phyloP scores from a whole-genome alignment of 2,329 filamentous ascomycete species.

The Ascochyta koolunga region DNA sequence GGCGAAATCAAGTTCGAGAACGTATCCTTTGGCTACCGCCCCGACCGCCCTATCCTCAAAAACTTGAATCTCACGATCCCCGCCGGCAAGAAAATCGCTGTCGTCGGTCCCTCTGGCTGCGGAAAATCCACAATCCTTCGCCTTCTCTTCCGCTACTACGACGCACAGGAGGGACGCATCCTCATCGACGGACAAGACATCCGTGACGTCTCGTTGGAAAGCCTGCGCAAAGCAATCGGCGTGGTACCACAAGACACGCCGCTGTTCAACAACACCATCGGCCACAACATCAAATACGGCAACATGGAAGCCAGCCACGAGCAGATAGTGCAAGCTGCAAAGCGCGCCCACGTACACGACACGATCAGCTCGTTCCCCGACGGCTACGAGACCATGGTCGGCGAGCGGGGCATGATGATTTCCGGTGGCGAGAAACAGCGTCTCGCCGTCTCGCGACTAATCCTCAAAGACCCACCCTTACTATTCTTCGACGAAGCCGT shows the following conservation, averaged over 20 bases:
- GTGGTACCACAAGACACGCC: slow-evolving; percentile 98
- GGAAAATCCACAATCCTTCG: slow-evolving; percentile 94
- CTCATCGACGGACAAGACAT: slow-evolving; percentile 93
- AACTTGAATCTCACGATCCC: slow-evolving; percentile 88
- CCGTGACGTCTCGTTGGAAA: slow-evolving; percentile 79
- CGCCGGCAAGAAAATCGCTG: slow-evolving; percentile 92
- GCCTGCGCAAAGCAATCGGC: slow-evolving; percentile 82
- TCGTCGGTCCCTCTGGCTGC: slow-evolving; percentile 94
- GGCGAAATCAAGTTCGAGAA: slow-evolving; percentile 95
- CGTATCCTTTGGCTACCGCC: slow-evolving; percentile 90
- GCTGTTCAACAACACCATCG: slow-evolving; percentile 94
- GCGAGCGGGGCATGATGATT: slow-evolving; percentile 95
- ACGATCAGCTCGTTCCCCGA: slow-evolving; percentile 74
- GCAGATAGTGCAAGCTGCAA: slow-evolving; percentile 76
- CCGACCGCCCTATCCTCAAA: slow-evolving; percentile 83
- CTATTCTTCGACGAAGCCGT: slow-evolving; percentile 93
- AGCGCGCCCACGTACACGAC: slow-evolving; percentile 83
- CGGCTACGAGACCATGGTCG: slow-evolving; percentile 90
- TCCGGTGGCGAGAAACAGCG: slow-evolving; percentile 94
- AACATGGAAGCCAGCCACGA: slow-evolving; percentile 76
- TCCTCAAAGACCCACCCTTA: slow-evolving; percentile 87
- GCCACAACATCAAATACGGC: slow-evolving; percentile 95
- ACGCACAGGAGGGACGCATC: slow-evolving; percentile 83
- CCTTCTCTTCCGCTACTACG: slow-evolving; percentile 92
- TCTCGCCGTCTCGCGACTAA: slow-evolving; percentile 78